Evolutionary conservation across 768 basidiomycete genomes (phyloP).

Genomic region (Mycena alexandri): DNA sequence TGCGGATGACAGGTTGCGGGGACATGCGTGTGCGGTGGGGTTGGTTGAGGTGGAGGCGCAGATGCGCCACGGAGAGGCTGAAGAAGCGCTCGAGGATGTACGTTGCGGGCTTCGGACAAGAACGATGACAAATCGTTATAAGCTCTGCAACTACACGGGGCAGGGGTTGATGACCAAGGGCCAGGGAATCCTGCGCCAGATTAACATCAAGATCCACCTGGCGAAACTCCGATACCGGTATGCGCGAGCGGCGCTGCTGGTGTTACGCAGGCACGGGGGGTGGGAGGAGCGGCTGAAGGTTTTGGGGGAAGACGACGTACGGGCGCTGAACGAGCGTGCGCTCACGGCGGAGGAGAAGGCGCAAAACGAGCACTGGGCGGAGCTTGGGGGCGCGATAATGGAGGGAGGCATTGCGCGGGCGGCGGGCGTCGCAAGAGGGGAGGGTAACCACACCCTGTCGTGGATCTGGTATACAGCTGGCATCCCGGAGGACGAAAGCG

Average conservation of each 20-base stretch:
- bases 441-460: background rate
- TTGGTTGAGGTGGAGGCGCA: background rate
- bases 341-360: constrained; percentile 5
- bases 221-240: background rate
- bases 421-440: background rate
- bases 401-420: background rate
- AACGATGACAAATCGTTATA: background rate
- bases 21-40: background rate
- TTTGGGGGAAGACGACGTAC: background rate
- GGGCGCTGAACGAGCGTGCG: constrained; percentile 3
- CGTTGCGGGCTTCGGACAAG: background rate
- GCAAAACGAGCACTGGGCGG: constrained; percentile 11
- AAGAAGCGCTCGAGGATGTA: background rate
- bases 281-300: constrained; percentile 6
- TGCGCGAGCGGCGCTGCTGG: background rate
- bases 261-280: background rate
- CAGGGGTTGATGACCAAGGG: too few species aligned
- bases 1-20: background rate
- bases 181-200: too few species aligned
- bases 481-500: background rate
- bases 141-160: background rate
- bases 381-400: background rate
- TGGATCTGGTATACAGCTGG: background rate
- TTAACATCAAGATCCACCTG: constrained; percentile 1
- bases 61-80: background rate